phyloP scores from a whole-genome alignment of 345 rosid species.

The Eucalyptus cloeziana region DNA sequence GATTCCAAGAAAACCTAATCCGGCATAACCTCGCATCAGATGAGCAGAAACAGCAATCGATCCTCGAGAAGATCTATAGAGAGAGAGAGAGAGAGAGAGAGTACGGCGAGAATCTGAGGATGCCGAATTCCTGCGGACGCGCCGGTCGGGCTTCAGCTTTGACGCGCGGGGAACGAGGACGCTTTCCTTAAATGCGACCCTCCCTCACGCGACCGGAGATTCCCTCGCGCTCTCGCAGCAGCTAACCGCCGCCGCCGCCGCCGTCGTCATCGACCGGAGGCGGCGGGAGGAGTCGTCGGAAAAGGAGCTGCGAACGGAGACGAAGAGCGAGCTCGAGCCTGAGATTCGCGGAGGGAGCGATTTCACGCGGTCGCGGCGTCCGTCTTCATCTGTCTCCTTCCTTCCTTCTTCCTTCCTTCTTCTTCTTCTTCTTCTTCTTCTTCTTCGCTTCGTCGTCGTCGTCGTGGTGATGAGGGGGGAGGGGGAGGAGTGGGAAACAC shows the following conservation, averaged over 20 bases:
- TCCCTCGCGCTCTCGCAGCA: constrained; percentile 6
- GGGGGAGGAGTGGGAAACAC: not conserved
- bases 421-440: not conserved
- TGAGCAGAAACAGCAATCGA: not conserved
- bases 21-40: not conserved
- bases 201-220: constrained; percentile 13
- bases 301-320: not conserved
- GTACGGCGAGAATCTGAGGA: not conserved
- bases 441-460: not conserved
- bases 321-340: not conserved
- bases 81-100: not conserved
- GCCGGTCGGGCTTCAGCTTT: not conserved
- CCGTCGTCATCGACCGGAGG: not conserved
- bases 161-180: constrained; percentile 6
- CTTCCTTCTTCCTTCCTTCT: not conserved
- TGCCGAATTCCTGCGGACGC: not conserved
- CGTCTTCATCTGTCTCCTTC: not conserved
- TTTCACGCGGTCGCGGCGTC: not conserved
- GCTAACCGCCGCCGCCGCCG: not conserved
- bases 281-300: not conserved
- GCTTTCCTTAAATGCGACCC: not conserved
- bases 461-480: not conserved
- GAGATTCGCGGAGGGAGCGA: not conserved
- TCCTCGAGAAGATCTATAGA: not conserved
- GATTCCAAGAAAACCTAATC: not conserved